Conservation (phyloP, 2,329 filamentous ascomycete genomes). For the Pseudogymnoascus sp. region DNA sequence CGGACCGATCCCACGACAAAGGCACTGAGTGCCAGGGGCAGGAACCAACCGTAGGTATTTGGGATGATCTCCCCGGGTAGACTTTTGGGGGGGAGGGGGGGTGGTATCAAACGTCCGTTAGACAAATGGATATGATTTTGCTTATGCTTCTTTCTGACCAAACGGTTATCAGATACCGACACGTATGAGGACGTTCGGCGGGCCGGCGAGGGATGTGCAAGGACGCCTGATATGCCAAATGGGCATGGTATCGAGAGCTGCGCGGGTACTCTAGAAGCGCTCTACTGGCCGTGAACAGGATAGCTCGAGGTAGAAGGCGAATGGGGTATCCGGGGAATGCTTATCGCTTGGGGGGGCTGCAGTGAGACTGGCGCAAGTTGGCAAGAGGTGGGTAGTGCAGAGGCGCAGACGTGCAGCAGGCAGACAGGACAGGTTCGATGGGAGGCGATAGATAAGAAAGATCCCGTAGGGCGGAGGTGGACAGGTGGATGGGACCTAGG, state of each 20-base stretch:
- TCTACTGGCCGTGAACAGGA: constrained; percentile 3
- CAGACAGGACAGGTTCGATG: not conserved
- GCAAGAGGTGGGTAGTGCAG: not conserved
- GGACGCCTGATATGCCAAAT: constrained; percentile 2
- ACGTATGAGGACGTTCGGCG: constrained; percentile 1
- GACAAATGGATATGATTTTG: not conserved
- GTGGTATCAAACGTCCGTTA: not conserved
- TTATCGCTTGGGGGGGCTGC: not conserved
- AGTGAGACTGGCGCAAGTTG: not conserved
- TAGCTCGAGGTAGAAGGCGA: constrained; percentile 4
- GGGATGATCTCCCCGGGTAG: not conserved
- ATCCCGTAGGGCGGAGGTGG: not conserved
- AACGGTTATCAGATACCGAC: not conserved
- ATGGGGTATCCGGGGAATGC: constrained; percentile 3
- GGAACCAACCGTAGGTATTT: constrained; percentile 1
- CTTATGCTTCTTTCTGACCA: not conserved
- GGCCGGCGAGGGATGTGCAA: constrained; percentile 2
- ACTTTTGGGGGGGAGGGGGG: not conserved
- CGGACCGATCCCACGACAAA: not conserved
- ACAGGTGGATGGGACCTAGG: too few species aligned
- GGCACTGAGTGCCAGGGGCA: not conserved
- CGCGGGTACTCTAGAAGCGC: constrained; percentile 2
- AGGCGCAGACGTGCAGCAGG: not conserved
- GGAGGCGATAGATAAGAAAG: not conserved
- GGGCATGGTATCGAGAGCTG: constrained; percentile 5